Evolutionary conservation across 495 filamentous ascomycete genomes (phyloP), one percentile per base, ranked within the genome.

Genomic region (Glarea lozoyensis): DNA sequence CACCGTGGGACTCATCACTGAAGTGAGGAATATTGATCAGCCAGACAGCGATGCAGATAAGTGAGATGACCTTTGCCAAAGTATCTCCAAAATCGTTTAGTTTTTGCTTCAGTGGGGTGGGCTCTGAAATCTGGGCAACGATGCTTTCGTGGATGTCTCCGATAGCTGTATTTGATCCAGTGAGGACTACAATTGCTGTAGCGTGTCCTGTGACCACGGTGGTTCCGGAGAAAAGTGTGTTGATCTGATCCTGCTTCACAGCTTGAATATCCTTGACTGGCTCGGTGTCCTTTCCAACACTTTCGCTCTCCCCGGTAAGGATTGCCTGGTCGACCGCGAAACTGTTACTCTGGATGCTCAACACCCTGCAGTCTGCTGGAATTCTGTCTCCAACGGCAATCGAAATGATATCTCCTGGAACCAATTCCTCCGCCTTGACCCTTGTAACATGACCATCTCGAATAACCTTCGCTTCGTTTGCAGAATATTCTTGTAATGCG

Each of bases 101-200:
- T 69, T 99, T 99, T 67, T 97, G 84, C 69, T 99, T 99, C 59
- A 99, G 57, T 7, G 93, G 93, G 2, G 93, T 99, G 1, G 93
- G 93, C 56, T 94, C 86, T 16, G 92, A 97, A 55, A 99, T 99
- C 60, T 99, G 93, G 24, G 89, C 82, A 1, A 88, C 88, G 56
- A 99, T 99, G 65, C 88, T 96, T 58, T 95, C 89, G 59, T 99
- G 93, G 53, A 99, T 99, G 60, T 95, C 93, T 49, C 93, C 93
- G 62, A 99, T 97, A 20, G 93, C 93, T 5, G 93, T 99, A 43
- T 79, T 82, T 10, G 78, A 73, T 49, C 93, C 93, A 36, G 93
- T 99, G 56, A 94, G 64, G 45, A 89, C 89, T 4, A 99, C 93
- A 17, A 97, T 63, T 33, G 93, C 93, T 54, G 79, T 89, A 32